These are phyloP conservation scores for Funneliformis mosseae DNA, from an alignment of 192 early-diverging fungal genomes.

Conservation along the genomic window DNA sequence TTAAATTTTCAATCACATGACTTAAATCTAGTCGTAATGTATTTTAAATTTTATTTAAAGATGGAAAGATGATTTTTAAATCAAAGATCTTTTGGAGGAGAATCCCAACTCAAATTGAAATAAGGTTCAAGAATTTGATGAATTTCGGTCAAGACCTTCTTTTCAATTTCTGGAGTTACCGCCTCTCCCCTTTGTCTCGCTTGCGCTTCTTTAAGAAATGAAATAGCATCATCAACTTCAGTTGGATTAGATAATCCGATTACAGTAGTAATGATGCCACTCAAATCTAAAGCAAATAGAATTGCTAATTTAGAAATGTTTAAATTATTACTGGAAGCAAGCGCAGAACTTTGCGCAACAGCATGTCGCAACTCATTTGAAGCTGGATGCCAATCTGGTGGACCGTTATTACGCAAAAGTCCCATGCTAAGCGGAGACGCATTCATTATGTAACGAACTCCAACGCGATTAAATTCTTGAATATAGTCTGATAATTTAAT, in stretches of 20 bases:
- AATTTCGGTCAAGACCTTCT: slow-evolving; percentile 39
- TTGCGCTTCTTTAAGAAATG: slow-evolving; percentile 40
- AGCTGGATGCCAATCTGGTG: slow-evolving; percentile 75
- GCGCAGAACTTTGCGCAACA: slow-evolving; percentile 47
- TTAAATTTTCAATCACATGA: neutral
- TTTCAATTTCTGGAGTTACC: slow-evolving; percentile 30
- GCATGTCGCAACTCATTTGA: slow-evolving; percentile 51
- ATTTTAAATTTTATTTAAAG: too few relatives aligned
- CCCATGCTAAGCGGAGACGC: slow-evolving; percentile 78
- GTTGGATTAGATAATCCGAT: slow-evolving; percentile 50
- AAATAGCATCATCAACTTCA: slow-evolving; percentile 51
- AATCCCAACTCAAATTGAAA: slow-evolving; percentile 50
- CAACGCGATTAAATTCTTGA: slow-evolving; percentile 50
- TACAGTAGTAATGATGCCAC: slow-evolving; percentile 47
- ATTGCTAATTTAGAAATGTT: slow-evolving; percentile 62
- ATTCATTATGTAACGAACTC: slow-evolving; percentile 61
- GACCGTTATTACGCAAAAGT: slow-evolving; percentile 50
- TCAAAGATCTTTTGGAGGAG: slow-evolving; percentile 37
- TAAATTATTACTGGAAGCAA: slow-evolving; percentile 42
- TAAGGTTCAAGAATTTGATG: slow-evolving; percentile 40
- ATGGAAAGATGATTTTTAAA: neutral
- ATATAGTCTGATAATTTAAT: slow-evolving; percentile 55
- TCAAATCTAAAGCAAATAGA: slow-evolving; percentile 44
- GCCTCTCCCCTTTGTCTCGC: slow-evolving; percentile 33
- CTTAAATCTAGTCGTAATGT: too few relatives aligned